Evolutionary conservation across 805 yeast genomes (phyloP).

Genomic region (Diddensiella transvaalensis): DNA sequence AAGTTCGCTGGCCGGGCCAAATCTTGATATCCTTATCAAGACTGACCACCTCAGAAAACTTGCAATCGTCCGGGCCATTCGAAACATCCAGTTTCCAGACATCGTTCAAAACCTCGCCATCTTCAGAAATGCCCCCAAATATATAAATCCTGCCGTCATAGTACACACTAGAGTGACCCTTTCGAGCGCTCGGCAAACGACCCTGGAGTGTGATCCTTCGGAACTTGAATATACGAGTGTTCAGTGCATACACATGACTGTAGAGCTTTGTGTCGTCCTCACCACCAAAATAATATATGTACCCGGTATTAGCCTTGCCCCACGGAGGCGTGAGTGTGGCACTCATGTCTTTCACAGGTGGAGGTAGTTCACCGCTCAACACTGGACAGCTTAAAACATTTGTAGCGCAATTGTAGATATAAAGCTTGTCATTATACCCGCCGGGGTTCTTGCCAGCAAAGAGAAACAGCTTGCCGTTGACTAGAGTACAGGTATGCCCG

Average conservation of each 20-base stretch:
- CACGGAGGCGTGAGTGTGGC: constrained; percentile 10
- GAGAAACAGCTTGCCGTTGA: constrained; percentile 19
- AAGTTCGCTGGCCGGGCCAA: constrained; percentile 22
- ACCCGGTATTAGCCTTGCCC: constrained; percentile 1
- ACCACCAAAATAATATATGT: constrained; percentile 26
- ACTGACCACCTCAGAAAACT: constrained; percentile 16
- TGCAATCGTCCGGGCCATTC: constrained; percentile 11
- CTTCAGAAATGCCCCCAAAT: constrained; percentile 22
- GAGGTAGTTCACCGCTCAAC: constrained; percentile 16
- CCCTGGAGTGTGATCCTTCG: constrained; percentile 13
- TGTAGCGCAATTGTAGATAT: constrained; percentile 22
- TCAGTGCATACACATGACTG: constrained; percentile 18
- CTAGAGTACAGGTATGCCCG: constrained; percentile 22
- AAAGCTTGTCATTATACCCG: constrained; percentile 17
- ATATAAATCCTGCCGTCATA: constrained; percentile 16
- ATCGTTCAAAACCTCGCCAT: constrained; percentile 17
- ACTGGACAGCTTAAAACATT: constrained; percentile 14
- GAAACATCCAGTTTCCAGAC: constrained; percentile 20
- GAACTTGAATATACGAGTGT: constrained; percentile 14
- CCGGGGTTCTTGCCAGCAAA: constrained; percentile 24
- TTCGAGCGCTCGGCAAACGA: constrained; percentile 15
- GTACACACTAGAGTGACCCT: constrained; percentile 19
- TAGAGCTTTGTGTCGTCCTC: constrained; percentile 11
- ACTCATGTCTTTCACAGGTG: constrained; percentile 15
- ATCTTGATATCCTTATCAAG: constrained; percentile 19